Evolutionary conservation across 176 grass and related monocot species (phyloP).

Genomic region (Coix lacrymajobi): DNA sequence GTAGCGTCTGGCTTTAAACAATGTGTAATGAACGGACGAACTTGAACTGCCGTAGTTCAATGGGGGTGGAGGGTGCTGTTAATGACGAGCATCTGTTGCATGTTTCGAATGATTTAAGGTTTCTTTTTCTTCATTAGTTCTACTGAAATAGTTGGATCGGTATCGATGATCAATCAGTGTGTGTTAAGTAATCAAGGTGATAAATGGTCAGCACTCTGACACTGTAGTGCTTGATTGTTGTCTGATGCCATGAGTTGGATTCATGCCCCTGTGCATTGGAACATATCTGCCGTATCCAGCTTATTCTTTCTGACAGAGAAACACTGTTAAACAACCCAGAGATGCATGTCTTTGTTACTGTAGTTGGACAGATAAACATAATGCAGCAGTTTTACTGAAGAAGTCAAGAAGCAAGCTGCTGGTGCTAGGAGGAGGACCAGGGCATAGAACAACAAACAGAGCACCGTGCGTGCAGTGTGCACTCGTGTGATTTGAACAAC

Average conservation of each 20-base stretch:
- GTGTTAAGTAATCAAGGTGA: not conserved
- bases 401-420: too few relatives aligned
- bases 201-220: not conserved
- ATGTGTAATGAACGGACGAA: conserved; percentile 7
- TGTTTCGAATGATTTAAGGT: not conserved
- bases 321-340: too few relatives aligned
- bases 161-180: not conserved
- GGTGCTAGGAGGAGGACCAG: too few relatives aligned
- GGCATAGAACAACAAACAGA: not conserved
- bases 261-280: too few relatives aligned
- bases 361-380: too few relatives aligned
- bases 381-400: too few relatives aligned
- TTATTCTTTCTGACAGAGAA: too few relatives aligned
- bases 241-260: too few relatives aligned
- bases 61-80: not conserved
- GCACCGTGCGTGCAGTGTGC: not conserved
- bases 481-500: too few relatives aligned
- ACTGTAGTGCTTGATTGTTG: not conserved
- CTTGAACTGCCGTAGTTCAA: not conserved
- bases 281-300: too few relatives aligned
- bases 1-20: too few relatives aligned
- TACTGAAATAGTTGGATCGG: not conserved
- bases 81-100: not conserved
- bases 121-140: not conserved
- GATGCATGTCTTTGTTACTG: too few relatives aligned